Evolutionary conservation across 345 rosid species (phyloP).

Genomic region (Pistacia integerrima): DNA sequence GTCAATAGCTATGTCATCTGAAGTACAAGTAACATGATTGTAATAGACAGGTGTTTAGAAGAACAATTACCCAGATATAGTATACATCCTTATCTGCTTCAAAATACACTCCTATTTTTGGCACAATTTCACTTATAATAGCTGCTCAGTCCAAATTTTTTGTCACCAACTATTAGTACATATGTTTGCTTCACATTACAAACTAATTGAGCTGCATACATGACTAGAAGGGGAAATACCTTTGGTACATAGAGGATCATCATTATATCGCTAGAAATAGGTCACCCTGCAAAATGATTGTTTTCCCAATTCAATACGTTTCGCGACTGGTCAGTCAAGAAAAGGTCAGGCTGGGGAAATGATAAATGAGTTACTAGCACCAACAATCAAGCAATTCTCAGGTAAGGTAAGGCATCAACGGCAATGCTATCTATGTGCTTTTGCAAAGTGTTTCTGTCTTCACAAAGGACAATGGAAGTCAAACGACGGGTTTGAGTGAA

Average conservation of each 20-base stretch:
- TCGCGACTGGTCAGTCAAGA: background rate
- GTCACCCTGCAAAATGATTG: background rate
- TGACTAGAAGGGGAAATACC: background rate
- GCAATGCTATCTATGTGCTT: background rate
- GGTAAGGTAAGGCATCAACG: background rate
- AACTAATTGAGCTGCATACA: background rate
- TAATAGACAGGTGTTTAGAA: background rate
- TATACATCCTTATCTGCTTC: conserved; percentile 3
- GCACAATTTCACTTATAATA: background rate
- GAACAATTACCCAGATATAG: conserved; percentile 20
- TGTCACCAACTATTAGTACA: background rate
- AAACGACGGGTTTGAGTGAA: no score
- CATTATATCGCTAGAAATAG: background rate
- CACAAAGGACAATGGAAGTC: no score
- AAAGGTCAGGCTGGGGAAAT: background rate
- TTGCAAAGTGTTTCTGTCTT: no score
- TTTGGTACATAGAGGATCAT: background rate
- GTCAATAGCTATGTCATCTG: background rate
- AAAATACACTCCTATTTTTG: conserved; percentile 12
- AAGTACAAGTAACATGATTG: background rate
- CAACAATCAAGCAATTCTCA: background rate
- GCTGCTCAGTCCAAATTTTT: background rate
- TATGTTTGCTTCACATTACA: background rate
- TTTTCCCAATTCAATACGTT: background rate
- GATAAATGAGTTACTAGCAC: background rate